Conservation (phyloP, 2,329 filamentous ascomycete genomes). For the Purpureocillium takamizusanense region DNA sequence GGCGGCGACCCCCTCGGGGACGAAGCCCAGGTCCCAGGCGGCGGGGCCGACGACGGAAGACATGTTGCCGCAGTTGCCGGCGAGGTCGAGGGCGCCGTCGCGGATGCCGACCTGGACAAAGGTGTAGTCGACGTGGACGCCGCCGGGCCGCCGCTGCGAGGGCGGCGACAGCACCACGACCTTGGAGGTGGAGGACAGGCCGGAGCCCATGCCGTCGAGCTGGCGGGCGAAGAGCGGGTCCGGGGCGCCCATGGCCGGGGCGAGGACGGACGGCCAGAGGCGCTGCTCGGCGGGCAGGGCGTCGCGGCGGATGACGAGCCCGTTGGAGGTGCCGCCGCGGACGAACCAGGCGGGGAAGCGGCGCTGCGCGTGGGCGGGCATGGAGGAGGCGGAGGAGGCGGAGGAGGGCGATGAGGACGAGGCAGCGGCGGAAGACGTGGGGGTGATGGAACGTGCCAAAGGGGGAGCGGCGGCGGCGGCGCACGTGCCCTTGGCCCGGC, state of each 20-base stretch:
- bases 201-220: conserved; percentile 63
- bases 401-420: no score
- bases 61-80: conserved; percentile 73
- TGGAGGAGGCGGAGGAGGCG: no score
- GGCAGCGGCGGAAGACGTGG: no score
- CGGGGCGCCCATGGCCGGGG: conserved; percentile 52
- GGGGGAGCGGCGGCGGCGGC: no score
- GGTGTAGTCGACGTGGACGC: conserved; percentile 59
- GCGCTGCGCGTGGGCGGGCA: conserved; percentile 6
- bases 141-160: conserved; percentile 26
- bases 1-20: conserved; percentile 1
- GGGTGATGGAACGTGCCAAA: no score
- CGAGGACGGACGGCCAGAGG: conserved; percentile 41
- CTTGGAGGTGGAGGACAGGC: conserved; percentile 61
- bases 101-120: conserved; percentile 62
- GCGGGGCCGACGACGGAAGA: conserved; percentile 53
- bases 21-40: conserved; percentile 21
- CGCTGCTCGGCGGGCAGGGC: conserved; percentile 26
- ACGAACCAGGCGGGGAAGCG: conserved; percentile 31
- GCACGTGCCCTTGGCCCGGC: no score
- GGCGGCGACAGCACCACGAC: conserved; percentile 55
- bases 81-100: conserved; percentile 51
- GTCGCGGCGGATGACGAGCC: conserved; percentile 39
- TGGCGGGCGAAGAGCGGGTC: conserved; percentile 56
- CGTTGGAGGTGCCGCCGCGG: conserved; percentile 61